Evolutionary conservation across 2,329 filamentous ascomycete species (phyloP).

Genomic region (Hymenoscyphus occultus): DNA sequence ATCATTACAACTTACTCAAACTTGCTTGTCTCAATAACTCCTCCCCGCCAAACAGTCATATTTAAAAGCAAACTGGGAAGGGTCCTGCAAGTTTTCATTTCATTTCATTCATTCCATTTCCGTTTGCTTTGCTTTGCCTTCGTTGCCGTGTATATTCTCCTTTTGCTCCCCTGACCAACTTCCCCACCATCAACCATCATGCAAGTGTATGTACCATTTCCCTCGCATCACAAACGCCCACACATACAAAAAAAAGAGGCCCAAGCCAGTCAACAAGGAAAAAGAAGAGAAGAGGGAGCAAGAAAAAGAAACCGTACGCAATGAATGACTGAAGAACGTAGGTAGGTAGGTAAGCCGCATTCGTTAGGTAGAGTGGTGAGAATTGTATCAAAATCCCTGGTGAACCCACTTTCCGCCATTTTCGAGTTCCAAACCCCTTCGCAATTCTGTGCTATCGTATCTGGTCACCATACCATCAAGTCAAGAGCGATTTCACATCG

Average conservation of each 20-base stretch:
- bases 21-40: too few species aligned
- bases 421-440: too few species aligned
- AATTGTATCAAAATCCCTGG: background rate
- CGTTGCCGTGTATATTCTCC: too few species aligned
- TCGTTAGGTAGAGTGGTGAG: background rate
- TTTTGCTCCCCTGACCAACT: too few species aligned
- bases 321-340: background rate
- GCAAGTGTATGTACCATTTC: slow-evolving; percentile 2
- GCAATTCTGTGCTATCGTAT: background rate
- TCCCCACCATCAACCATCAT: too few species aligned
- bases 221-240: background rate
- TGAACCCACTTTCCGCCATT: background rate
- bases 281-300: background rate
- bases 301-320: background rate
- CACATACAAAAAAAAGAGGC: slow-evolving; percentile 1
- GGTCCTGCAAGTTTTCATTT: too few species aligned
- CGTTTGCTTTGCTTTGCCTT: too few species aligned
- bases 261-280: background rate
- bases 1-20: too few species aligned
- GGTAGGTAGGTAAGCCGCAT: background rate
- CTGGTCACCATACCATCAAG: background rate
- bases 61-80: too few species aligned
- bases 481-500: background rate
- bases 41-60: too few species aligned
- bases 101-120: too few species aligned